phyloP scores from a whole-genome alignment of 2,329 filamentous ascomycete species.

The Meredithiella fracta region DNA sequence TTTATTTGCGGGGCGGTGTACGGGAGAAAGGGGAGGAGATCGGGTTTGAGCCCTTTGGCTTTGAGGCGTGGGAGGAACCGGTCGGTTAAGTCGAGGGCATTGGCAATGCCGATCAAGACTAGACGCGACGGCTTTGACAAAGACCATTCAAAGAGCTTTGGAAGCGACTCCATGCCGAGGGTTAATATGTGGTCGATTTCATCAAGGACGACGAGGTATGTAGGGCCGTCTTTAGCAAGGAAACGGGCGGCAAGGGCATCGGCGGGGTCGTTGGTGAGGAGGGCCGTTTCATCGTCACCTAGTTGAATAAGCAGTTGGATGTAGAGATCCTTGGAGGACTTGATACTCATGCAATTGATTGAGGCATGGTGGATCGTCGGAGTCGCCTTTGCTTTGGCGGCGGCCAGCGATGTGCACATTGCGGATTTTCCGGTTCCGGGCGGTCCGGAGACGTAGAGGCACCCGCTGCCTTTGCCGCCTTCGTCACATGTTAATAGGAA shows the following conservation, averaged over 20 bases:
- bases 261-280: slow-evolving; percentile 26
- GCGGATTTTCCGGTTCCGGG: slow-evolving; percentile 96
- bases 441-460: slow-evolving; percentile 86
- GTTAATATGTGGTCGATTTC: slow-evolving; percentile 91
- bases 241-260: slow-evolving; percentile 11
- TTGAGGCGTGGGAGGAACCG: slow-evolving; percentile 88
- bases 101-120: slow-evolving; percentile 81
- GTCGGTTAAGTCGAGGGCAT: slow-evolving; percentile 88
- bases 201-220: slow-evolving; percentile 77
- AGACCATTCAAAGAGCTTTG: slow-evolving; percentile 94
- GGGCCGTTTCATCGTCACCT: slow-evolving; percentile 28
- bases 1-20: slow-evolving; percentile 82
- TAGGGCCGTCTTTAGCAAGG: slow-evolving; percentile 20
- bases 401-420: slow-evolving; percentile 66
- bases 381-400: slow-evolving; percentile 35
- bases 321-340: slow-evolving; percentile 73
- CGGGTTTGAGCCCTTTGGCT: slow-evolving; percentile 77
- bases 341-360: slow-evolving; percentile 96
- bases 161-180: slow-evolving; percentile 73
- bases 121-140: slow-evolving; percentile 65
- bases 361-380: slow-evolving; percentile 53
- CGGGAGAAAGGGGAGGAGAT: slow-evolving; percentile 78
- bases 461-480: slow-evolving; percentile 49
- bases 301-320: slow-evolving; percentile 58
- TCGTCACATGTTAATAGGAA: slow-evolving; percentile 51